phyloP scores from a whole-genome alignment of 768 basidiomycete genomes.

The Holtermannia corniformis region DNA sequence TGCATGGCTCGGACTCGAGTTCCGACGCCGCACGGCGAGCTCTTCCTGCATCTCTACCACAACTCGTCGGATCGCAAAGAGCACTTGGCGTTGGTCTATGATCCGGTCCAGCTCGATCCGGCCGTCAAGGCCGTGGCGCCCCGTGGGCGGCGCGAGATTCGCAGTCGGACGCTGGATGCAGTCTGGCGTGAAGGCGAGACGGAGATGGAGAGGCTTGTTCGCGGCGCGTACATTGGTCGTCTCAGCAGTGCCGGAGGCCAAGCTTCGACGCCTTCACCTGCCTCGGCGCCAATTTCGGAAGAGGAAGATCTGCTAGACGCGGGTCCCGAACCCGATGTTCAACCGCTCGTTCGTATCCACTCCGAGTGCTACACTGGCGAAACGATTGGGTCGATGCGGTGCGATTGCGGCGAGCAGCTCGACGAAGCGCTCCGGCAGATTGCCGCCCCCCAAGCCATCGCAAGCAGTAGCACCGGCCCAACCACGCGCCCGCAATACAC shows the following conservation, averaged over 20 bases:
- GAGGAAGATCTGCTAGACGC: conserved; percentile 1
- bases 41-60: conserved; percentile 89
- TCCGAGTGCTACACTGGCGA: conserved; percentile 99
- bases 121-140: conserved; percentile 16
- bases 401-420: conserved; percentile 96
- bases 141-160: conserved; percentile 53
- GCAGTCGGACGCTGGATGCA: conserved; percentile 70
- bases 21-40: conserved; percentile 87
- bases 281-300: neutral
- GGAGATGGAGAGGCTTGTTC: conserved; percentile 80
- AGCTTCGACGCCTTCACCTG: conserved; percentile 11
- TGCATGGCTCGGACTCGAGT: conserved; percentile 97
- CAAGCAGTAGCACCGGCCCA: neutral
- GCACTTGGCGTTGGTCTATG: conserved; percentile 89
- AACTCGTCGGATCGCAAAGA: conserved; percentile 88
- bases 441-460: conserved; percentile 18
- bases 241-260: conserved; percentile 31
- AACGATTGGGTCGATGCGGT: conserved; percentile 94
- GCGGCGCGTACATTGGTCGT: conserved; percentile 87
- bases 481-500: neutral
- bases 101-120: conserved; percentile 66
- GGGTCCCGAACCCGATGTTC: conserved; percentile 42
- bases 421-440: conserved; percentile 82
- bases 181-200: conserved; percentile 79
- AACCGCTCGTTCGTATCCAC: conserved; percentile 87